Base-by-base conservation (phyloP, 345 rosid species). In the Theobroma cacao region DNA sequence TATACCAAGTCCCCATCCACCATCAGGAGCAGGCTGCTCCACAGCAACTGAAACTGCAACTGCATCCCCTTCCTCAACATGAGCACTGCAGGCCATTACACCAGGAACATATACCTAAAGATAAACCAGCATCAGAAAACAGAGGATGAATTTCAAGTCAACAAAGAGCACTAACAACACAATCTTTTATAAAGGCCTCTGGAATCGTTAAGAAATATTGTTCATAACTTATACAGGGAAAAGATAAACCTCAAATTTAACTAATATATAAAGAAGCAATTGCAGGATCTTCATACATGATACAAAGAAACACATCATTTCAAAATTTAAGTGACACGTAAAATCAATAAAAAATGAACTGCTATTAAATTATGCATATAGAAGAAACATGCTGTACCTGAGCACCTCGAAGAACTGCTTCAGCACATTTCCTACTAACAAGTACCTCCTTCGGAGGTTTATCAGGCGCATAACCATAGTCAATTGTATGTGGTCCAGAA, bases 361-460 rank as follows among this genome's bases (percentile, higher is more conserved):
- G 26, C 47, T 28, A 36, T 41, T 30, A 28, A 30, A 38, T 56
- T 56, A 58, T 15, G 0, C 50, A 36, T 38, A n/a, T 55, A 52
- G 41, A 47, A 48, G 50, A 43, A 61, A 56, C 34, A 30, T 0
- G 60, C 50, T 72, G 47, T 75, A 95, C 99, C 97, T 94, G 98
- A 78, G 99, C 99, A 81, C 99, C 99, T 62, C 98, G 91, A 50
- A 96, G 97, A 88, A 96, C 98, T 53, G 99, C 94, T 84, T 96
- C 99, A 76, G 97, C 98, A 81, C 99, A 96, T 85, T 96, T 96
- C 78, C 98, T 89, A 78, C 99, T 92, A 45, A 96, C 98, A n/a
- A 96, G 84, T 15, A 94, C 97, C 86, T 96, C 99, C 82, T 96
- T 96, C 0, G 88, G 96, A 38, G 95, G 89, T 38, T 61, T 82